Evolutionary conservation across 257 asterid species (phyloP).

Genomic region (Salvia miltiorrhiza): DNA sequence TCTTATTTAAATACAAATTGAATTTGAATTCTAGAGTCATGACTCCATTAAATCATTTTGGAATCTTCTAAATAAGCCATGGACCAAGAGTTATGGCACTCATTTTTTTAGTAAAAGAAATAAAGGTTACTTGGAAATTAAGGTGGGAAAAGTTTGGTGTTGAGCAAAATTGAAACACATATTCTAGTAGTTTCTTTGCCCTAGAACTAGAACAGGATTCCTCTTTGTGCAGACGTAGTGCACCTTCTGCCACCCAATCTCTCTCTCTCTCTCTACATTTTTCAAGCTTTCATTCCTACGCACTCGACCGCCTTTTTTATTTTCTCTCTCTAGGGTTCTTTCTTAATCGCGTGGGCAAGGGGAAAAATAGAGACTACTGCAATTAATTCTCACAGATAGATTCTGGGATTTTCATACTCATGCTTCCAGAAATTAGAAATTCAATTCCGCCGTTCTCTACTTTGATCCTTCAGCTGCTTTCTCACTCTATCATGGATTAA

Average conservation of each 20-base stretch:
- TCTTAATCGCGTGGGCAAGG: constrained; percentile 34
- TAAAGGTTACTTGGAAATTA: not conserved
- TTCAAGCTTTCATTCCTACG: constrained; percentile 20
- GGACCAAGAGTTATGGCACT: not conserved
- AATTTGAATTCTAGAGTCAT: no score
- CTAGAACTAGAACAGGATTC: constrained; percentile 18
- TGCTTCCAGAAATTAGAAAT: constrained; percentile 4
- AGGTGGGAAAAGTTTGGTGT: not conserved
- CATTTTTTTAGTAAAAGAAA: no score
- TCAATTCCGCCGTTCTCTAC: constrained; percentile 13
- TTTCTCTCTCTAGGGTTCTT: constrained; percentile 39
- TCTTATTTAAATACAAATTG: no score
- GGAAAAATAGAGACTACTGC: not conserved
- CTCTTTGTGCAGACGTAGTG: constrained; percentile 26
- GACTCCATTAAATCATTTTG: not conserved
- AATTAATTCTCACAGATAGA: not conserved
- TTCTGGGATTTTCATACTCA: constrained; percentile 3
- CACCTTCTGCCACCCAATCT: constrained; percentile 34
- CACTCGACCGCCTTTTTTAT: constrained; percentile 36
- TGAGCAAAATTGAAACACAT: not conserved
- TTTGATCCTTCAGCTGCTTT: constrained; percentile 27
- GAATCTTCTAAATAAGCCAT: not conserved
- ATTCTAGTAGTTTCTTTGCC: constrained; percentile 11
- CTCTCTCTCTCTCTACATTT: constrained; percentile 20
- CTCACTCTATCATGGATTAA: constrained; percentile 39